A percentile compares a stretch with the other conserved stretches of the same genome.
These are phyloP conservation scores for Yamagishiella unicocca DNA, from an alignment of 139 green algal species.

Conservation along the genomic window DNA sequence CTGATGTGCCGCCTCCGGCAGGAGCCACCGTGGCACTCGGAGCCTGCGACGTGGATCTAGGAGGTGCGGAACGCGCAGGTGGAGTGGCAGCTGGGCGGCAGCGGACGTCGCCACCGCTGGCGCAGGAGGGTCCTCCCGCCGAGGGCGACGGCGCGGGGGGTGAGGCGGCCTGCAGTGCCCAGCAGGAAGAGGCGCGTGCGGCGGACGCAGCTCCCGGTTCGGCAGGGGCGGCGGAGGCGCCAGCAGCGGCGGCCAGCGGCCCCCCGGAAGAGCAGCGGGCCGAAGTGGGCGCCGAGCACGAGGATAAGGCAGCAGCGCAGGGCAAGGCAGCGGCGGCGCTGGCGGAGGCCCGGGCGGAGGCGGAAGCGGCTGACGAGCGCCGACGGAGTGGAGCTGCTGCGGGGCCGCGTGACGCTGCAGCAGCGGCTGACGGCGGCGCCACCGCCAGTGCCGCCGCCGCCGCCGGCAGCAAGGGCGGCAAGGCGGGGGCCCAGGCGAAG, in stretches of 20 bases:
- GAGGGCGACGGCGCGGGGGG: too few species aligned
- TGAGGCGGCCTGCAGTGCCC: too few species aligned
- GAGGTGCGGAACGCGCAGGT: too few species aligned
- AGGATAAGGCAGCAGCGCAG: neutral
- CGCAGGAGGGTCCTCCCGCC: too few species aligned
- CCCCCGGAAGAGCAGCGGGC: too few species aligned
- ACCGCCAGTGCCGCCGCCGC: neutral
- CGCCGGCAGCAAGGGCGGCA: neutral
- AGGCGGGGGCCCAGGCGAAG: neutral
- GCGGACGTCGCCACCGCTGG: too few species aligned
- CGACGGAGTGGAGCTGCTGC: neutral
- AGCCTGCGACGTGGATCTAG: too few species aligned
- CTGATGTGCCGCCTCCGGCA: too few species aligned
- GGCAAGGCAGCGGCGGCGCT: neutral
- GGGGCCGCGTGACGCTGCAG: neutral
- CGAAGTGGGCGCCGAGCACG: neutral
- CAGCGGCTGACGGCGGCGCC: neutral
- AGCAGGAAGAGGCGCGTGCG: too few species aligned
- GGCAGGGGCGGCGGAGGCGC: conserved; percentile 3
- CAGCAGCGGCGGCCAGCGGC: neutral
- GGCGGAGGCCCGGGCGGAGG: neutral
- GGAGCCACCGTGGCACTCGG: too few species aligned
- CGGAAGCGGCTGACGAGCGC: neutral
- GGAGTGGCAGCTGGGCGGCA: too few species aligned
- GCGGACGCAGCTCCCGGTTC: too few species aligned